Evolutionary conservation across 2,329 filamentous ascomycete species (phyloP), one percentile per base, ranked within the genome.

Genomic region (Davidsoniella eucalypti): DNA sequence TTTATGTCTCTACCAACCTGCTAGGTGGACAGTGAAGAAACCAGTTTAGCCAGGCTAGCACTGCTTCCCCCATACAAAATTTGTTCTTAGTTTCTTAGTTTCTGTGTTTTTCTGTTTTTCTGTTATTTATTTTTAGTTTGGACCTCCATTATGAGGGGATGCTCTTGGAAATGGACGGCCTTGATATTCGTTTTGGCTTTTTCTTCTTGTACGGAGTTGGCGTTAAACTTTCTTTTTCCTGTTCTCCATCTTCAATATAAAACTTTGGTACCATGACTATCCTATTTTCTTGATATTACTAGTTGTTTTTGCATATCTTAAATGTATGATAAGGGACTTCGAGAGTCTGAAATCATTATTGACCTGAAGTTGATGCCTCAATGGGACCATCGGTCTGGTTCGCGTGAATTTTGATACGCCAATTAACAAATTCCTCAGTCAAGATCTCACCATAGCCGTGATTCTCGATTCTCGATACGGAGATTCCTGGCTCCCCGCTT

Each of bases 391-490:
- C 38, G 2, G 47, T 53, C 9, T 47, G 37, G 17, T 53, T 53
- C 36, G 49, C 52, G 10, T 16, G 25, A 40, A 54, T 33, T 26
- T 76, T 76, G 55, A 76, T 78, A 47, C 75, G 68, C 83, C 86
- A 94, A 54, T 80, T 74, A 58, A 84, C 73, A 60, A 94, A 94
- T 12, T 84, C 76, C 18, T 80, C 73, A 2, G 82, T 84, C 39
- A 94, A 66, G 45, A 94, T 86, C 21, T 75, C 71, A 0, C 86
- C 87, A 55, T 84, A 78, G 0, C 86, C 86, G 1, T 75, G 76
- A 55, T 87, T 82, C 57, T 85, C 77, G 4, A 87, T 66, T 59
- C 75, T 79, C 63, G 76, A 82, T 1, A 94, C 74, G 57, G 92
- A 83, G 53, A 96, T 83, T 5, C 67, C 63, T 1, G 75, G 69